These are phyloP conservation scores for Neurospora sp. DNA, from an alignment of 495 filamentous ascomycete genomes.

Conservation along the genomic window DNA sequence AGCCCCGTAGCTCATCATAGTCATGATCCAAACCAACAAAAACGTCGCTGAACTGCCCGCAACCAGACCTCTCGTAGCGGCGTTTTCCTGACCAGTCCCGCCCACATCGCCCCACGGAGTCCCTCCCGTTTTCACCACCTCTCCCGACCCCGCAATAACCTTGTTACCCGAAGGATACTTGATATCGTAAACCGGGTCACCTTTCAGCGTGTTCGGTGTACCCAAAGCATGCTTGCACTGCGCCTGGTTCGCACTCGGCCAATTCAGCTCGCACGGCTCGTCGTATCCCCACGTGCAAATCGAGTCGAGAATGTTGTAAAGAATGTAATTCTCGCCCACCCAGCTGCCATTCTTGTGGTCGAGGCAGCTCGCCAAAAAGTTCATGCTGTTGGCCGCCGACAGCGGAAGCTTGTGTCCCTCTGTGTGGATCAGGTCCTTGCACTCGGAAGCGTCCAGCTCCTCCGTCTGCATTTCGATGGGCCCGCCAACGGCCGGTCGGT, in stretches of 20 bases:
- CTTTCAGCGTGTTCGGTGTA: slow-evolving; percentile 22
- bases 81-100: background rate
- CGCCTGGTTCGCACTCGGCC: slow-evolving; percentile 37
- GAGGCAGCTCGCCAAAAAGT: slow-evolving; percentile 36
- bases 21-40: background rate
- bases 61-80: background rate
- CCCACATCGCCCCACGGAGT: background rate
- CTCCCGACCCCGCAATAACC: slow-evolving; percentile 26
- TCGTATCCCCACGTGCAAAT: slow-evolving; percentile 36
- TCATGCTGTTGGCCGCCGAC: slow-evolving; percentile 42
- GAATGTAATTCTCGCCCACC: slow-evolving; percentile 32
- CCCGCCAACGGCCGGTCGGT: slow-evolving; percentile 34
- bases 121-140: slow-evolving; percentile 18
- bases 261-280: slow-evolving; percentile 35
- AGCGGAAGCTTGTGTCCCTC: slow-evolving; percentile 34
- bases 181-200: slow-evolving; percentile 37
- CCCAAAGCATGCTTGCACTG: slow-evolving; percentile 30
- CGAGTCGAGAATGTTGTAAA: slow-evolving; percentile 37
- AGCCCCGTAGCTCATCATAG: background rate
- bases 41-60: background rate
- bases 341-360: slow-evolving; percentile 24
- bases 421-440: slow-evolving; percentile 32
- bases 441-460: slow-evolving; percentile 24
- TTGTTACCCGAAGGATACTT: slow-evolving; percentile 33
- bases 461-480: slow-evolving; percentile 32